A percentile compares a stretch with the other conserved stretches of the same genome.
These are phyloP conservation scores for Cucumis hystrix DNA, from an alignment of 306 rosid genomes.

Conservation along the genomic window DNA sequence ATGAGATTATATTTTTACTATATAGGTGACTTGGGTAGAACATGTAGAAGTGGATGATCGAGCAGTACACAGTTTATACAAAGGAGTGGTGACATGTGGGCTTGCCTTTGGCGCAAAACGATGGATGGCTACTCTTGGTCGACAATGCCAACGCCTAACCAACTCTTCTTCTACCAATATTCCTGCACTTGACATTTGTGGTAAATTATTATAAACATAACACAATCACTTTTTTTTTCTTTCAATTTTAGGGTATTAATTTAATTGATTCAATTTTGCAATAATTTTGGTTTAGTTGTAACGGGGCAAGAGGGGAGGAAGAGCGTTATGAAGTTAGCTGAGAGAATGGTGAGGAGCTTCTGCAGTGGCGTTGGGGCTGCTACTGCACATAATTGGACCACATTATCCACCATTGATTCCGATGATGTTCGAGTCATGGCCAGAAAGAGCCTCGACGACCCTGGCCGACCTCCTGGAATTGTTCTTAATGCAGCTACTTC, in stretches of 20 bases:
- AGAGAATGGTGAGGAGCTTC: conserved; percentile 71
- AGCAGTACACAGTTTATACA: conserved; percentile 69
- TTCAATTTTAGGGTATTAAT: background rate
- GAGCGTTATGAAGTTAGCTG: conserved; percentile 31
- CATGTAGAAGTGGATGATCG: conserved; percentile 83
- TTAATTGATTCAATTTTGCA: background rate
- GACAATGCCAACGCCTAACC: conserved; percentile 55
- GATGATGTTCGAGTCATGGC: conserved; percentile 91
- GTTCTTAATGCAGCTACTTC: conserved; percentile 89
- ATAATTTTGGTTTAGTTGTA: conserved; percentile 27
- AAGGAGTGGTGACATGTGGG: conserved; percentile 61
- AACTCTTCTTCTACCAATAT: conserved; percentile 61
- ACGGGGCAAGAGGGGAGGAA: conserved; percentile 82
- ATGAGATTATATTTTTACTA: background rate
- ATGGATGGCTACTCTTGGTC: conserved; percentile 43
- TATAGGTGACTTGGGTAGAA: conserved; percentile 84
- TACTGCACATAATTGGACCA: conserved; percentile 78
- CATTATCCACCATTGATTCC: conserved; percentile 64
- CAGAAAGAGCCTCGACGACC: conserved; percentile 78
- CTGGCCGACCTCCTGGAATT: conserved; percentile 81
- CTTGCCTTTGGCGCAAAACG: conserved; percentile 85
- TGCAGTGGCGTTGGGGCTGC: conserved; percentile 88
- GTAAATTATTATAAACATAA: background rate
- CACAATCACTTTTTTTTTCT: no score
- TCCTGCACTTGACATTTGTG: conserved; percentile 43